Evolutionary conservation across 129 eudicot genomes (phyloP).

Genomic region (Centella asiatica): DNA sequence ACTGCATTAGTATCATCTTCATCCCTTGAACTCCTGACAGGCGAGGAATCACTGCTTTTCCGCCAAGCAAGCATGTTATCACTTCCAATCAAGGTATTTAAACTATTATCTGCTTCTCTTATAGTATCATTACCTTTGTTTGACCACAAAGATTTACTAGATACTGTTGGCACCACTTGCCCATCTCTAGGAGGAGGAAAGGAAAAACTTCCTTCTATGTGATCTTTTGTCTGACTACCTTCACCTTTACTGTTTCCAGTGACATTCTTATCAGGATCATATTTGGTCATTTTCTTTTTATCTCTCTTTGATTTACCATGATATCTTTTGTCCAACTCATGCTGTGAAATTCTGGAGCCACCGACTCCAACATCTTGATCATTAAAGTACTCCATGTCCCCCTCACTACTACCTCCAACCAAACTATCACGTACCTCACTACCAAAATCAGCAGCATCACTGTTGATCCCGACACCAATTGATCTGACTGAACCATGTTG

Average conservation of each 20-base stretch:
- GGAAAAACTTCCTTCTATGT: slow-evolving; percentile 54
- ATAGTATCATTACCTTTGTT: slow-evolving; percentile 31
- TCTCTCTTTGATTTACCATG: slow-evolving; percentile 35
- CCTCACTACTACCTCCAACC: slow-evolving; percentile 79
- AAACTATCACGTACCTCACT: slow-evolving; percentile 73
- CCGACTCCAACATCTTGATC: slow-evolving; percentile 17
- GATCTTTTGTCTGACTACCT: slow-evolving; percentile 32
- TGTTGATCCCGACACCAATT: slow-evolving; percentile 91
- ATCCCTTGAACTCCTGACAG: slow-evolving; percentile 59
- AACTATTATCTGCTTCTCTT: slow-evolving; percentile 25
- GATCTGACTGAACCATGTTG: slow-evolving; percentile 93
- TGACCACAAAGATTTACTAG: slow-evolving; percentile 50
- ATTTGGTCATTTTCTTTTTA: slow-evolving; percentile 28
- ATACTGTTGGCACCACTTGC: slow-evolving; percentile 24
- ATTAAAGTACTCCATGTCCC: slow-evolving; percentile 58
- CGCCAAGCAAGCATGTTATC: slow-evolving; percentile 54
- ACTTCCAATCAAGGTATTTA: slow-evolving; percentile 20
- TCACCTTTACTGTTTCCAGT: slow-evolving; percentile 27
- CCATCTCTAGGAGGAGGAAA: slow-evolving; percentile 89
- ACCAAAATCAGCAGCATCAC: slow-evolving; percentile 91
- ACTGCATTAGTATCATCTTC: slow-evolving; percentile 42
- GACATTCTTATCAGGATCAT: slow-evolving; percentile 30
- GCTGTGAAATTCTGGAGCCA: slow-evolving; percentile 3
- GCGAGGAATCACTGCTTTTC: slow-evolving; percentile 70
- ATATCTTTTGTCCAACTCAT: slow-evolving; percentile 38